These are phyloP conservation scores for Coleophoma cylindrospora DNA, from an alignment of 2,329 filamentous ascomycete genomes.

Conservation along the genomic window DNA sequence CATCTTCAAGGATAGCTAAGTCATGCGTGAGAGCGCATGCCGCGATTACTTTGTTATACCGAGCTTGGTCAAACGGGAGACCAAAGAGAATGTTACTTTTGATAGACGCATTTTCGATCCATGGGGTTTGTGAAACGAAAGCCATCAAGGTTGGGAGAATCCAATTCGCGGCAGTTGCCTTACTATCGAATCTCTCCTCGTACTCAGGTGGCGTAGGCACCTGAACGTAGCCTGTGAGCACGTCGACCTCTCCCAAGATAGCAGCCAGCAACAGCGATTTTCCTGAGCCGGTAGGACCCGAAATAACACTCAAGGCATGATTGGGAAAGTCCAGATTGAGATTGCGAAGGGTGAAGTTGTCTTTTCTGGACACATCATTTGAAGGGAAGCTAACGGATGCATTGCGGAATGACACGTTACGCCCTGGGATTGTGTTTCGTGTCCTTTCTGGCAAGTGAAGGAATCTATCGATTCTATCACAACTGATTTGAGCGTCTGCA, in stretches of 20 bases:
- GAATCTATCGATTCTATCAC: constrained; percentile 68
- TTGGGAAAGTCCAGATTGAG: constrained; percentile 62
- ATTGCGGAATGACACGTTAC: constrained; percentile 59
- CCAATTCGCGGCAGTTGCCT: constrained; percentile 60
- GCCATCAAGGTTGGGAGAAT: constrained; percentile 65
- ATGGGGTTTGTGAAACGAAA: constrained; percentile 74
- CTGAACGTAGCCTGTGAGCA: constrained; percentile 57
- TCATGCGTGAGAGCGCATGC: constrained; percentile 74
- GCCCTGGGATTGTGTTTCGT: constrained; percentile 45
- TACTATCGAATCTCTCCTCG: constrained; percentile 52
- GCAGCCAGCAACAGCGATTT: constrained; percentile 72
- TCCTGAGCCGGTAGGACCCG: constrained; percentile 72
- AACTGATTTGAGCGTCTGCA: constrained; percentile 68
- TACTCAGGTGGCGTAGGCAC: constrained; percentile 38
- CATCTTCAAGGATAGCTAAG: constrained; percentile 68
- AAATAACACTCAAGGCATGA: constrained; percentile 69
- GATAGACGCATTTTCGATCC: constrained; percentile 79
- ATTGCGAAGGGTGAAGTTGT: constrained; percentile 60
- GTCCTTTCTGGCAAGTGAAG: constrained; percentile 60
- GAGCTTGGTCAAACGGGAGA: constrained; percentile 58
- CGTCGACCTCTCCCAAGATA: constrained; percentile 70
- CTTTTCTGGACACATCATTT: constrained; percentile 54
- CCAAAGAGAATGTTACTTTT: constrained; percentile 77
- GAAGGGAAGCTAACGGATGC: constrained; percentile 72
- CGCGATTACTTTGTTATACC: constrained; percentile 65